Evolutionary conservation across 306 rosid genomes (phyloP), one percentile per base, ranked within the genome.

Genomic region (Gynostemma pentaphyllum): DNA sequence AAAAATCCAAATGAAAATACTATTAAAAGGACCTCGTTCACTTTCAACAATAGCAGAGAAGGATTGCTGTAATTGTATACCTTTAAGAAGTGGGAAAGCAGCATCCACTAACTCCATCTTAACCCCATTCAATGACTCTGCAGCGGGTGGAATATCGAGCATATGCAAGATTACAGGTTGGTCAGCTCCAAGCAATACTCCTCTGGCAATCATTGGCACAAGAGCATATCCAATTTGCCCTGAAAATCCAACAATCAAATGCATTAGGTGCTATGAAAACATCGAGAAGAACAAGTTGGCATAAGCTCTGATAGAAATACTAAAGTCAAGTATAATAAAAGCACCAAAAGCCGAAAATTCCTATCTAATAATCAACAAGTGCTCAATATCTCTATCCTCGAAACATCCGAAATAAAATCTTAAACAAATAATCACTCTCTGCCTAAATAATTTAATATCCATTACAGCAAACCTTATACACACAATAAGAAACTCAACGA

Each of bases 191-290:
- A 94, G 65, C 94, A 94, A 86, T 72, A 86, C 83, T 78, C 99
- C 99, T 78, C 99, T 84, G 26, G 97, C 95, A 71, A 94, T 83
- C 99, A 94, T 94, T 7, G 99, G 99, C 19, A 86, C 97, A 70
- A 94, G 99, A 18, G 95, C 97, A 80, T 94, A 94, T 27, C 97
- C 99, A 34, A 88, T 94, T 86, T 94, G 99, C 13, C 99, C 97
- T 94, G 75, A n/a, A 85, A 79, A 63, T 16, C 21, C 51, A 55
- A 53, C 27, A 65, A 48, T 19, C 36, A 34, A 40, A 34, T 3
- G 15, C 50, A 4, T 62, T 74, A 69, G 67, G 19, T 10, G 40
- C 39, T 16, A 39, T 15, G 21, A 47, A 70, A 47, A 14, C 7
- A 23, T 13, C 22, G 28, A 28, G 37, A 40, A 34, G 46, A 61